Conservation (phyloP, 768 basidiomycete species). For the Porphyrellus cyaneotinctus region DNA sequence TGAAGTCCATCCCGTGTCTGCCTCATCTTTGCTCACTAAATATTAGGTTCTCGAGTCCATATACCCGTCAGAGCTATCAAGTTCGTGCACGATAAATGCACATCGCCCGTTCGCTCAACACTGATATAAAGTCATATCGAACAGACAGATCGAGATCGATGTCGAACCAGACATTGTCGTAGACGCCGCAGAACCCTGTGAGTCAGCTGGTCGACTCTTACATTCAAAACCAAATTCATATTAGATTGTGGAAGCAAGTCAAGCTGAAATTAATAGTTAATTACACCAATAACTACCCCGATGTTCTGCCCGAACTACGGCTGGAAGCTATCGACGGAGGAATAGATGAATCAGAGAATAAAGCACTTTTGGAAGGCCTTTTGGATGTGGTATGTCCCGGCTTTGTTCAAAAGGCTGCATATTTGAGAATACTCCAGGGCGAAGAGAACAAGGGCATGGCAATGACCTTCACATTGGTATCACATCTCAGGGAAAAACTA, state of each 20-base stretch:
- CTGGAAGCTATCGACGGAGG: constrained; percentile 63
- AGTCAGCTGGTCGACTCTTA: constrained; percentile 18
- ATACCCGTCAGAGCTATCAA: constrained; percentile 89
- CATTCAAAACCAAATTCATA: constrained; percentile 9
- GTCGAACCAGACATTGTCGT: constrained; percentile 81
- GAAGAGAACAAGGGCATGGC: constrained; percentile 92
- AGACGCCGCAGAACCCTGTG: constrained; percentile 57
- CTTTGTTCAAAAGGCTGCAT: not conserved
- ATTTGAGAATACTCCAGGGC: constrained; percentile 42
- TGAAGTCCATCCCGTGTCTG: constrained; percentile 8
- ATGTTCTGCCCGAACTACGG: constrained; percentile 69
- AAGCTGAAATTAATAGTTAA: constrained; percentile 65
- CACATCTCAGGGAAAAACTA: constrained; percentile 77
- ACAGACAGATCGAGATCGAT: constrained; percentile 75
- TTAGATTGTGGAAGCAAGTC: constrained; percentile 48
- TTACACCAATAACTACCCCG: constrained; percentile 83
- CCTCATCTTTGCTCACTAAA: constrained; percentile 9
- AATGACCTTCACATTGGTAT: constrained; percentile 94
- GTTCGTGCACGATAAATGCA: constrained; percentile 54
- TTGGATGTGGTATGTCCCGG: constrained; percentile 47
- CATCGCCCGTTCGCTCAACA: constrained; percentile 41
- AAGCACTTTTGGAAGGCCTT: constrained; percentile 53
- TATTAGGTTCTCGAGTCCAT: constrained; percentile 88
- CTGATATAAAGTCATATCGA: constrained; percentile 72
- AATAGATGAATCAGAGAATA: constrained; percentile 54